A percentile compares a stretch with the other conserved stretches of the same genome.
These are phyloP conservation scores for Cystobasidiopsis lactophilus DNA, from an alignment of 768 basidiomycete species.

Conservation along the genomic window DNA sequence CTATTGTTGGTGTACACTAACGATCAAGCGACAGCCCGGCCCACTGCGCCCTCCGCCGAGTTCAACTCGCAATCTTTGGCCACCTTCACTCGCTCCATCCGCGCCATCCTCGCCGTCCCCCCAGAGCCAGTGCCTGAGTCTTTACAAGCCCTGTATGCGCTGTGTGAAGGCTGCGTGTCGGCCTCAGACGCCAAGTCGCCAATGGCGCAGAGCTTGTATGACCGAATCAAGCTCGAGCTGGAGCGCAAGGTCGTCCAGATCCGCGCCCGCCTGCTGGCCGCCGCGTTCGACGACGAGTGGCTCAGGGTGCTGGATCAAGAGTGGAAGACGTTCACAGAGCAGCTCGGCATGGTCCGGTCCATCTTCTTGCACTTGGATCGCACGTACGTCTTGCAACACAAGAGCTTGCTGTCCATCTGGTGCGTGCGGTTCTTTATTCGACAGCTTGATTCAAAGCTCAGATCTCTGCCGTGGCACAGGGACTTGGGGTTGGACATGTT, in stretches of 20 bases:
- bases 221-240: slow-evolving; percentile 37
- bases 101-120: slow-evolving; percentile 16
- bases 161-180: slow-evolving; percentile 20
- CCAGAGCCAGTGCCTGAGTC: slow-evolving; percentile 17
- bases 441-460: neutral
- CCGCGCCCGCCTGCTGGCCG: slow-evolving; percentile 25
- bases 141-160: slow-evolving; percentile 16
- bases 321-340: slow-evolving; percentile 43
- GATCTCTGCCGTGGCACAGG: slow-evolving; percentile 16
- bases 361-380: slow-evolving; percentile 52
- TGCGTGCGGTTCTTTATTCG: neutral
- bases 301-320: slow-evolving; percentile 34
- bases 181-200: slow-evolving; percentile 23
- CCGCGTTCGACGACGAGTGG: slow-evolving; percentile 29
- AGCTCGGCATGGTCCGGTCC: slow-evolving; percentile 40
- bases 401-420: slow-evolving; percentile 15
- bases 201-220: slow-evolving; percentile 29
- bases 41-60: neutral
- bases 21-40: neutral
- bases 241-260: slow-evolving; percentile 34
- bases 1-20: neutral
- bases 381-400: slow-evolving; percentile 33
- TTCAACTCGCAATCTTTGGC: slow-evolving; percentile 1
- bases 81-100: slow-evolving; percentile 16
- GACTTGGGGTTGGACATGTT: slow-evolving; percentile 41